Evolutionary conservation across 1,284 basidiomycete genomes (phyloP).

Genomic region (Marasmius tenuissimus): DNA sequence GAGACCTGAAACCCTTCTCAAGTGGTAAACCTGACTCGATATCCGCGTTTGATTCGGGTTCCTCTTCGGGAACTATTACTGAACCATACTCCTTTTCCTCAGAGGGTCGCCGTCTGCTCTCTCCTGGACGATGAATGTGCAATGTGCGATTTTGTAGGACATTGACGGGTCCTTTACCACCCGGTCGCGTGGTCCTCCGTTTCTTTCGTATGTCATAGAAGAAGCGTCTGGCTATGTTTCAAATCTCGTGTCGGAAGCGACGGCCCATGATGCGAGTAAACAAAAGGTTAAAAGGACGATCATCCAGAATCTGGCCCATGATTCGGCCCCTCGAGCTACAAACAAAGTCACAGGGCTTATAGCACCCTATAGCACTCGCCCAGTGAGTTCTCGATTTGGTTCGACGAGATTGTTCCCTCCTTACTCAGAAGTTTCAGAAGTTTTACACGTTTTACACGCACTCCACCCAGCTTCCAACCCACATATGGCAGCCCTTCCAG

Average conservation of each 20-base stretch:
- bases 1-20: too few relatives aligned
- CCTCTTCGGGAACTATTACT: too few relatives aligned
- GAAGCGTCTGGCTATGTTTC: constrained; percentile 10
- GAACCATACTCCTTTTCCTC: not conserved
- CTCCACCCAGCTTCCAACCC: not conserved
- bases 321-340: too few relatives aligned
- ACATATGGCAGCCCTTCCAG: constrained; percentile 26
- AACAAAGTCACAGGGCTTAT: too few relatives aligned
- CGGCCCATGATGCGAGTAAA: not conserved
- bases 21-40: too few relatives aligned
- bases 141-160: constrained; percentile 41
- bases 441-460: not conserved
- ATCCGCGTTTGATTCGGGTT: too few relatives aligned
- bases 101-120: not conserved
- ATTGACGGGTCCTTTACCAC: constrained; percentile 13
- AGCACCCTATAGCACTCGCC: too few relatives aligned
- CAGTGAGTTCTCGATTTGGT: too few relatives aligned
- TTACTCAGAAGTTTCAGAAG: too few relatives aligned
- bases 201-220: constrained; percentile 29
- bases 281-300: not conserved
- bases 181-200: constrained; percentile 26
- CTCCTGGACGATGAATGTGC: not conserved
- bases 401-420: too few relatives aligned
- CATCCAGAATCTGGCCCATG: too few relatives aligned
- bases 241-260: constrained; percentile 9